Percentiles rank a stretch among this genome's conserved stretches.
These are phyloP conservation scores for Russula olivacea DNA, from an alignment of 768 basidiomycete genomes.

Conservation along the genomic window DNA sequence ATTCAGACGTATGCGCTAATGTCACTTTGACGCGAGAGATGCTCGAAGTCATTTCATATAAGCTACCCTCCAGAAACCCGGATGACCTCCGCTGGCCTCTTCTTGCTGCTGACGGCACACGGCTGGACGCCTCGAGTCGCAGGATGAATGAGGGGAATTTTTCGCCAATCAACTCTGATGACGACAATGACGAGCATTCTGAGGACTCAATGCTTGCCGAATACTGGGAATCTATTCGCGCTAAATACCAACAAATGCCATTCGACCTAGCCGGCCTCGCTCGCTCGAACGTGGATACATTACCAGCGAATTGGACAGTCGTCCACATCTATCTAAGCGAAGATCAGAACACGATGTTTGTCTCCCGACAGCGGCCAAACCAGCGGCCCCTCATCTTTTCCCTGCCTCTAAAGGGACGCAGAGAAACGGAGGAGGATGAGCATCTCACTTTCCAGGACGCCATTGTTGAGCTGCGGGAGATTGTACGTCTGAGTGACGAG, in stretches of 20 bases:
- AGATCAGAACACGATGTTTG: conserved; percentile 76
- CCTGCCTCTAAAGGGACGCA: conserved; percentile 77
- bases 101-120: conserved; percentile 42
- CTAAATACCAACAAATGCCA: conserved; percentile 46
- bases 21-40: conserved; percentile 83
- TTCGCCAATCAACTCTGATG: conserved; percentile 30
- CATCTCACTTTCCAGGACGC: conserved; percentile 74
- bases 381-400: conserved; percentile 74
- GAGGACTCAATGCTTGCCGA: conserved; percentile 35
- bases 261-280: conserved; percentile 41
- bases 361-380: conserved; percentile 67
- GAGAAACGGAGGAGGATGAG: conserved; percentile 66
- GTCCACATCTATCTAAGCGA: conserved; percentile 79
- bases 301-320: conserved; percentile 79
- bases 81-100: conserved; percentile 78
- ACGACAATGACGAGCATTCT: conserved; percentile 36
- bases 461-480: conserved; percentile 65
- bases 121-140: conserved; percentile 29
- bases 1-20: conserved; percentile 63
- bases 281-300: conserved; percentile 35
- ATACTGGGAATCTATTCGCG: conserved; percentile 59
- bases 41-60: conserved; percentile 71
- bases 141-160: conserved; percentile 25
- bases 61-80: conserved; percentile 43
- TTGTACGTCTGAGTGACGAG: conserved; percentile 73